A percentile compares a stretch with the other conserved stretches of the same genome.
Evolutionary conservation across 2,329 filamentous ascomycete species (phyloP).

Genomic region (Cercospora sesami): DNA sequence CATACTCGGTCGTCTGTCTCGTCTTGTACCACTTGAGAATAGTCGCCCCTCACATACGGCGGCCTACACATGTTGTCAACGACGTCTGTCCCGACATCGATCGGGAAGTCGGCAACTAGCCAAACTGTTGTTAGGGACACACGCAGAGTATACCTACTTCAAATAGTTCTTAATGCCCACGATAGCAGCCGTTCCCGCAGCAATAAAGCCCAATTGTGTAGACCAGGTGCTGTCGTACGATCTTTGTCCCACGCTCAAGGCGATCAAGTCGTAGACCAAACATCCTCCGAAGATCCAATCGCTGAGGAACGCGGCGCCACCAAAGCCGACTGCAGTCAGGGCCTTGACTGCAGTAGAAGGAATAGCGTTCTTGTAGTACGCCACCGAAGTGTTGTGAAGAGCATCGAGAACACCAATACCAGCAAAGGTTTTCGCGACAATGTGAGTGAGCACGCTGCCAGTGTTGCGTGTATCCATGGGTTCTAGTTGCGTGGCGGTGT

Average conservation of each 20-base stretch:
- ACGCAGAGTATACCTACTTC: constrained; percentile 46
- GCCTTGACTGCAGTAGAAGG: constrained; percentile 53
- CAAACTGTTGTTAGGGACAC: neutral
- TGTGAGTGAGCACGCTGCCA: constrained; percentile 57
- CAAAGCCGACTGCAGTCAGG: constrained; percentile 57
- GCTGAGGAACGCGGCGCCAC: constrained; percentile 50
- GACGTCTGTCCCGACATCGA: constrained; percentile 3
- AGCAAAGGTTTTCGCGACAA: constrained; percentile 61
- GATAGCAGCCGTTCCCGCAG: constrained; percentile 54
- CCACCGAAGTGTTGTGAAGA: constrained; percentile 59
- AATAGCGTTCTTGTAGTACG: constrained; percentile 54
- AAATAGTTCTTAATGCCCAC: constrained; percentile 55
- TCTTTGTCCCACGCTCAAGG: constrained; percentile 56
- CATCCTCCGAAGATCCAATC: constrained; percentile 64
- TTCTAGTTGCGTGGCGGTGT: constrained; percentile 51
- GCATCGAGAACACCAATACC: constrained; percentile 62
- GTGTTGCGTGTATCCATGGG: constrained; percentile 52
- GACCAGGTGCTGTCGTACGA: constrained; percentile 53
- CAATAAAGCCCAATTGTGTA: constrained; percentile 53
- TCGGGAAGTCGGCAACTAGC: constrained; percentile 6
- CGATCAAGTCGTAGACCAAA: constrained; percentile 60
- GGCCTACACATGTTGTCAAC: constrained; percentile 30
- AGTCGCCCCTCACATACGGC: constrained; percentile 36
- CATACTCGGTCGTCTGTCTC: constrained; percentile 31
- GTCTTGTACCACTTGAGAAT: constrained; percentile 31